phyloP scores from a whole-genome alignment of 805 yeast genomes.

The Allodekkera sacchari region DNA sequence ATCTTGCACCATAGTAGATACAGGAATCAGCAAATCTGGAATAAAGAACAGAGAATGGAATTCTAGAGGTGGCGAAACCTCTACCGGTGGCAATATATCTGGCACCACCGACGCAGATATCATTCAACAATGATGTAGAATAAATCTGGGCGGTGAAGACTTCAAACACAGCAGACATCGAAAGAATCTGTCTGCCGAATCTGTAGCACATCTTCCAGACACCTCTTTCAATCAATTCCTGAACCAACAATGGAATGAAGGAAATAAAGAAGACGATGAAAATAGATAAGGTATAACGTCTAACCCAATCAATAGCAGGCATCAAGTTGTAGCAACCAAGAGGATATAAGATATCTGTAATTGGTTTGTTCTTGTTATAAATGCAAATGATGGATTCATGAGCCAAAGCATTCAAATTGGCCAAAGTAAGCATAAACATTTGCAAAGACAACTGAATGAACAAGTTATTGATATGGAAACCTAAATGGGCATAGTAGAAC shows the following conservation, averaged over 20 bases:
- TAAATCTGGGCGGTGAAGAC: constrained; percentile 77
- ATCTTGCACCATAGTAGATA: constrained; percentile 78
- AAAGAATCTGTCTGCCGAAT: constrained; percentile 57
- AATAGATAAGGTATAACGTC: constrained; percentile 73
- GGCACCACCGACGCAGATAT: constrained; percentile 78
- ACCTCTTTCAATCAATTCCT: constrained; percentile 78
- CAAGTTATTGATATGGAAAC: constrained; percentile 76
- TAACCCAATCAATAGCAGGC: constrained; percentile 74
- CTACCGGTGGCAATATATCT: constrained; percentile 81
- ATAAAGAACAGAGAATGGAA: constrained; percentile 65
- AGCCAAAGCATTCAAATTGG: constrained; percentile 65
- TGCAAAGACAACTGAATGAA: constrained; percentile 72
- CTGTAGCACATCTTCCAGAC: constrained; percentile 66
- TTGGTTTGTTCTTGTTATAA: constrained; percentile 56
- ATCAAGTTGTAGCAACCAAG: constrained; percentile 65
- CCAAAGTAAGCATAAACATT: constrained; percentile 59
- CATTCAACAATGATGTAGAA: constrained; percentile 61
- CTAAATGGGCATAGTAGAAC: constrained; percentile 80
- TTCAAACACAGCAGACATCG: constrained; percentile 75
- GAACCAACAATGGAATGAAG: constrained; percentile 68
- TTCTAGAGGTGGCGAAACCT: constrained; percentile 78
- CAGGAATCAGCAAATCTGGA: constrained; percentile 77
- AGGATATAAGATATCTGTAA: constrained; percentile 59
- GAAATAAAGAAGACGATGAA: constrained; percentile 78
- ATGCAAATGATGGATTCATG: constrained; percentile 64